Evolutionary conservation across 2,329 filamentous ascomycete species (phyloP).

Genomic region (Fusarium incarnatum): DNA sequence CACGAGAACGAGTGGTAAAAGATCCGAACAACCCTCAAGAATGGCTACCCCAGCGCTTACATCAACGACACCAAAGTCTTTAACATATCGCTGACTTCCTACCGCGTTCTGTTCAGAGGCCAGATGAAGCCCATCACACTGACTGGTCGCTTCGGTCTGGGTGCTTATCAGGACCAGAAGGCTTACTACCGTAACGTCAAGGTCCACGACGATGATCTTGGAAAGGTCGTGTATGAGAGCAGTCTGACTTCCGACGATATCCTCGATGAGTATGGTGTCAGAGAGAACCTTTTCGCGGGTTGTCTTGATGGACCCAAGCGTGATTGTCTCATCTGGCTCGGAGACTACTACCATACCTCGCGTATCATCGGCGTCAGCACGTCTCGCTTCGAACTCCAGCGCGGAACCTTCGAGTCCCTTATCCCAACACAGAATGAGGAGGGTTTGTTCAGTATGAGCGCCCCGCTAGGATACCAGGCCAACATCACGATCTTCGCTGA

Average conservation of each 20-base stretch:
- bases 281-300: background rate
- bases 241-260: background rate
- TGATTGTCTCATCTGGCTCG: conserved; percentile 14
- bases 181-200: conserved; percentile 12
- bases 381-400: conserved; percentile 7
- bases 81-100: background rate
- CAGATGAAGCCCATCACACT: conserved; percentile 1
- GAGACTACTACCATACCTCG: conserved; percentile 19
- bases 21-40: background rate
- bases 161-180: conserved; percentile 11
- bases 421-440: conserved; percentile 12
- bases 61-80: background rate
- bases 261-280: conserved; percentile 3
- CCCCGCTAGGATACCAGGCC: conserved; percentile 11
- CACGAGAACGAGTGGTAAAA: conserved; percentile 11
- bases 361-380: conserved; percentile 18
- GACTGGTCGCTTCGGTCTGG: conserved; percentile 5
- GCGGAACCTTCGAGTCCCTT: conserved; percentile 10
- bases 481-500: background rate
- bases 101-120: background rate
- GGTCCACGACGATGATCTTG: background rate
- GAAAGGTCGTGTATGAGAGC: background rate
- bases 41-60: background rate
- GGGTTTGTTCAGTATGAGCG: conserved; percentile 4
- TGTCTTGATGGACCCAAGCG: conserved; percentile 18